Conservation (phyloP, 2,329 filamentous ascomycete species). For the Dothiorella sarmentorum region DNA sequence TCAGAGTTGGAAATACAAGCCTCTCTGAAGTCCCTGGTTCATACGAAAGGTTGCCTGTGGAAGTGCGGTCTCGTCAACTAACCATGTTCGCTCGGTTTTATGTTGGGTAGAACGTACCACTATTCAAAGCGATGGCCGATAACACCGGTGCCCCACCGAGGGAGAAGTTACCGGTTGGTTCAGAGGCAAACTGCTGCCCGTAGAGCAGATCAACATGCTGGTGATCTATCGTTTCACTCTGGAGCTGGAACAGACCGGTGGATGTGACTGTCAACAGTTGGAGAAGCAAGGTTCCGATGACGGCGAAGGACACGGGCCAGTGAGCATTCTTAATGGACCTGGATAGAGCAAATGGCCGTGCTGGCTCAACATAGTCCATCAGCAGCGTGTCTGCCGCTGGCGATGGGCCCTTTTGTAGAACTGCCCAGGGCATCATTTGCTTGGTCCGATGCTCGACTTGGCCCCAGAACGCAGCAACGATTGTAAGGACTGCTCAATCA, state of each 20-base stretch:
- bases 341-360: neutral
- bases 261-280: neutral
- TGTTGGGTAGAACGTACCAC: neutral
- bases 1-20: neutral
- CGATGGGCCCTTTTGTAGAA: neutral
- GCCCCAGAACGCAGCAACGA: neutral
- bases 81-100: no score
- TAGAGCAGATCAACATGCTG: neutral
- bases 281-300: neutral
- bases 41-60: neutral
- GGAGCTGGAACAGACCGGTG: neutral
- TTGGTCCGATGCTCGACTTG: neutral
- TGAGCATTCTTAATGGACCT: neutral
- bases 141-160: neutral
- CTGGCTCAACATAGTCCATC: neutral
- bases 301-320: neutral
- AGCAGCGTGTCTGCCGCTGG: neutral
- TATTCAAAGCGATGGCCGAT: neutral
- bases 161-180: neutral
- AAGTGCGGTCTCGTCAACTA: no score
- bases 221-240: neutral
- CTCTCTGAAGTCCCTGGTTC: neutral
- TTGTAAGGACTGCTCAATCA: neutral
- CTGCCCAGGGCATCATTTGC: neutral
- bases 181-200: neutral